Evolutionary conservation across 352 stramenopile species (phyloP), one percentile per base, ranked within the genome.

Genomic region (Globisporangium abappressorium): DNA sequence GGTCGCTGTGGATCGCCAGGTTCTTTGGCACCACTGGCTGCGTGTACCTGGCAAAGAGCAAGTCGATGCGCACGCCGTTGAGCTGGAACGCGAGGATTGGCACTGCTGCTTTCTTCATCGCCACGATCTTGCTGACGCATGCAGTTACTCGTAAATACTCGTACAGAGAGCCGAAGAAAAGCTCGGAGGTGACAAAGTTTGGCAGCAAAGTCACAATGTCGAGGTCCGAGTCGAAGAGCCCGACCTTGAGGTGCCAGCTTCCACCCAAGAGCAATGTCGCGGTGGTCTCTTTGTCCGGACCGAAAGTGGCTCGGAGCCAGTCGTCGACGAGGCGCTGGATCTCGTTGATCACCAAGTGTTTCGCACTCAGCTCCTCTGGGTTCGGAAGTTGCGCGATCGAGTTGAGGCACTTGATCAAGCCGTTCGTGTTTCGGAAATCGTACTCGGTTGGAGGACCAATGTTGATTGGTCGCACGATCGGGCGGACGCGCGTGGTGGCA

Each of bases 161-260:
- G 41, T 78, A 80, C 0, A 96, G 54, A 9, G 84, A 88, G 28
- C 68, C 73, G 60, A 94, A 94, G 69, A 96, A 96, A 11, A 78
- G 57, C 55, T 89, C 78, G 0, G 78, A 65, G 3, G 84, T 89
- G 30, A 96, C 76, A 5, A 78, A 75, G 57, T 76, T 77, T 6
- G 88, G 88, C 60, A 93, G 70, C 41, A 96, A 74, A 15, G 82
- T 83, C 54, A 93, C 88, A 18, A 94, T 76, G 65, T 96, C 88
- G 20, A 96, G 69, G 62, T 94, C 86, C 43, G 86, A 94, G 64
- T 94, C 86, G 18, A 68, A 74, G 58, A 82, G 70, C 9, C 87
- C 88, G 20, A 94, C 86, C 57, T 94, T 93, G 20, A 94, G 71
- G 59, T 96, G 81, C 85, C 84, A 94, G 51, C 86, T 94, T 3